Base-by-base conservation (phyloP, 2,329 filamentous ascomycete genomes). In the Fusarium marasasianum region DNA sequence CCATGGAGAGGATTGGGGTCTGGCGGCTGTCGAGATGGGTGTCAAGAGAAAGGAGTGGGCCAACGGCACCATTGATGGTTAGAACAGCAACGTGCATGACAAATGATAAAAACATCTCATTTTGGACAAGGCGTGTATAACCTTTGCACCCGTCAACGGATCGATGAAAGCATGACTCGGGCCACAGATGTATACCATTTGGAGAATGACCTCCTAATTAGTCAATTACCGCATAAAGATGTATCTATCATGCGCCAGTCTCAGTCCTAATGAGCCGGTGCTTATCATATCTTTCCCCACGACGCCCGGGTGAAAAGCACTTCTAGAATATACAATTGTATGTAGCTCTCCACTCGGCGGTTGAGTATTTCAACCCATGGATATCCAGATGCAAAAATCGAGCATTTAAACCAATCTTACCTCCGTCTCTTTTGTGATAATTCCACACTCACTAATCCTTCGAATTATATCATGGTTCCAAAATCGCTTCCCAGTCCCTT, bases 1-100 rank as follows among this genome's bases (percentile, higher is more conserved):
- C 84, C 96, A 99, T 84, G 96, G 96, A 35, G 93, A 96, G 85
- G 96, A 98, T 83, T 99, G 96, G 96, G 96, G 96, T 8, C 88
- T 91, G 77, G 96, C 96, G 26, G 96, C 96, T 11, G 96, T 99
- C 40, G 96, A 99, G 87, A 89, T 99, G 86, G 95, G 93, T 11
- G 89, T 93, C 24, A 98, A 98, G 91, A 91, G 93, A 81, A 93
- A 87, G 83, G 92, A 91, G 57, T 98, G 95, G 96, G 89, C 90
- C 6, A 89, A 92, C 72, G 95, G 95, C 50, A 87, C 86, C 79
- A 85, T 90, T 62, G 87, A 88, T 68, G 82, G 82, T 40, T 84
- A 77, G 61, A 54, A 54, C 22, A 64, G n/a, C 38, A 45, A 48
- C 59, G 44, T 48, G 53, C 22, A 44, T 24, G 33, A 45, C n/a